These are phyloP conservation scores for Cyanidioschyzon merolae DNA, from an alignment of 23 red algal species.

Conservation along the genomic window DNA sequence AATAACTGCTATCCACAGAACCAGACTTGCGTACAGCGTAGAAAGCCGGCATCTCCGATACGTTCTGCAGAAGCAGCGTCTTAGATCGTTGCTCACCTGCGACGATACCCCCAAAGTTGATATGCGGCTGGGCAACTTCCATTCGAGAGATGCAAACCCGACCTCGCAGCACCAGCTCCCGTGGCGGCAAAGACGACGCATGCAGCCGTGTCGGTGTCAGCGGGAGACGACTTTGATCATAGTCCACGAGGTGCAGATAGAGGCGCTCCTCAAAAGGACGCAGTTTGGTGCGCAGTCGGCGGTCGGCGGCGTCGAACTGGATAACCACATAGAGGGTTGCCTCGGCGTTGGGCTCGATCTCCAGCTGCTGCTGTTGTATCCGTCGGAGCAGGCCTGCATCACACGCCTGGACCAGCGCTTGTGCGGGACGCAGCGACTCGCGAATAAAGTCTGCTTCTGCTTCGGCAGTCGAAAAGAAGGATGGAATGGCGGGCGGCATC, in stretches of 20 bases:
- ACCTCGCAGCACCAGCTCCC: constrained; percentile 43
- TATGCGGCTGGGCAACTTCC: constrained; percentile 50
- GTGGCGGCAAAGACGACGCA: constrained; percentile 14
- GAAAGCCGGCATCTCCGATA: constrained; percentile 55
- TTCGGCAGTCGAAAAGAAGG: constrained; percentile 55
- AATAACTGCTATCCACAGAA: constrained; percentile 31
- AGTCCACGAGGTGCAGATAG: constrained; percentile 55
- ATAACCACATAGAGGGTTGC: constrained; percentile 21
- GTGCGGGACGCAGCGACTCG: constrained; percentile 35
- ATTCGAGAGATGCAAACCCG: constrained; percentile 59
- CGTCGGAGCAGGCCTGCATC: constrained; percentile 29
- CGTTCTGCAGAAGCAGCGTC: constrained; percentile 63
- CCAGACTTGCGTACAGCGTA: constrained; percentile 68
- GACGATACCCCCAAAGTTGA: constrained; percentile 72
- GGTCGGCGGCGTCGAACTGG: not conserved
- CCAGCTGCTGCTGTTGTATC: constrained; percentile 21
- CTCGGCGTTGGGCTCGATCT: constrained; percentile 16
- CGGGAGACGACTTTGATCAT: constrained; percentile 32
- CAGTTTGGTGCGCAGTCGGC: constrained; percentile 30
- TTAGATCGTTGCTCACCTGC: constrained; percentile 72
- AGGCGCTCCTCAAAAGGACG: constrained; percentile 50
- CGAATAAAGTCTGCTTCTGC: constrained; percentile 50
- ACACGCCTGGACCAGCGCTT: constrained; percentile 26
- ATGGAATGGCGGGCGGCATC: constrained; percentile 32
- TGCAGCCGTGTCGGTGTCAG: not conserved